These are phyloP conservation scores for Saturnispora bothae DNA, from an alignment of 805 yeast genomes.

Conservation along the genomic window DNA sequence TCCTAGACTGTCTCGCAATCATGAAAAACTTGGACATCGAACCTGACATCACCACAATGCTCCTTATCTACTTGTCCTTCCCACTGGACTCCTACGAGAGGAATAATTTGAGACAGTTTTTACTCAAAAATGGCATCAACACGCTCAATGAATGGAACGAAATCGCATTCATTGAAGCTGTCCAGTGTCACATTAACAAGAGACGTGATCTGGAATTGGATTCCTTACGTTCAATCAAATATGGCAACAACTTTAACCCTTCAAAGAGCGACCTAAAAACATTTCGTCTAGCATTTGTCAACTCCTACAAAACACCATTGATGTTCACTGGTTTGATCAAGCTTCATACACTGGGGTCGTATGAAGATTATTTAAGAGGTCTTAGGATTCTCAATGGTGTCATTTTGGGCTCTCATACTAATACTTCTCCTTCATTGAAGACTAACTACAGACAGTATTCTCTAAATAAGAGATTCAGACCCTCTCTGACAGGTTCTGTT, in stretches of 20 bases:
- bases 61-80: slow-evolving; percentile 3
- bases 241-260: slow-evolving; percentile 12
- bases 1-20: not conserved
- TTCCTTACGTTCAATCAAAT: slow-evolving; percentile 5
- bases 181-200: not conserved
- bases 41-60: slow-evolving; percentile 3
- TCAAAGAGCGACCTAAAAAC: not conserved
- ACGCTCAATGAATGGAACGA: slow-evolving; percentile 2
- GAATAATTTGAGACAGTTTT: slow-evolving; percentile 1
- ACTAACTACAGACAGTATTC: slow-evolving; percentile 2
- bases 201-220: not conserved
- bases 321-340: not conserved
- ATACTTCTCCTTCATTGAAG: not conserved
- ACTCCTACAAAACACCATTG: not conserved
- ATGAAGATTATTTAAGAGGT: not conserved
- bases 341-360: not conserved
- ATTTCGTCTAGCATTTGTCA: not conserved
- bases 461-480: slow-evolving; percentile 9
- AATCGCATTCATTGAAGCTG: slow-evolving; percentile 2
- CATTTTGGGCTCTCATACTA: not conserved
- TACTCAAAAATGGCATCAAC: not conserved
- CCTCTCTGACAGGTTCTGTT: slow-evolving; percentile 10
- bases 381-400: slow-evolving; percentile 8
- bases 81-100: slow-evolving; percentile 6
- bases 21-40: not conserved